These are phyloP conservation scores for Xylaria longipes DNA, from an alignment of 495 filamentous ascomycete genomes.

Conservation along the genomic window DNA sequence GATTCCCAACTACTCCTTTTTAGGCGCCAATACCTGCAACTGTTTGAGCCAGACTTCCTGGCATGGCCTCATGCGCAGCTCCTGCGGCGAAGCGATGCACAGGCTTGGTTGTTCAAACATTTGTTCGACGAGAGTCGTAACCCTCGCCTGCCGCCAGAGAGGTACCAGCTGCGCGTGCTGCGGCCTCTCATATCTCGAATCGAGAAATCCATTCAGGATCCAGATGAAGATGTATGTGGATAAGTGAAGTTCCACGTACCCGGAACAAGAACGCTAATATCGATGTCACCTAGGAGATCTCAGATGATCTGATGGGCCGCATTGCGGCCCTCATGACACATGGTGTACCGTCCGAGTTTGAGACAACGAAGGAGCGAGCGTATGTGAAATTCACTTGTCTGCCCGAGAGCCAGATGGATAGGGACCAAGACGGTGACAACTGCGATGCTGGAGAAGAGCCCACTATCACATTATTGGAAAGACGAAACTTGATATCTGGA, in stretches of 20 bases:
- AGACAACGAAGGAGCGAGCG: slow-evolving; percentile 66
- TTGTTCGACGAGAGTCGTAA: slow-evolving; percentile 63
- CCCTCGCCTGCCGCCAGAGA: slow-evolving; percentile 60
- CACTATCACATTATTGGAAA: slow-evolving; percentile 66
- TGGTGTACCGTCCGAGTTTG: slow-evolving; percentile 59
- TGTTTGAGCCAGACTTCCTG: slow-evolving; percentile 57
- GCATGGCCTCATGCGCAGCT: slow-evolving; percentile 59
- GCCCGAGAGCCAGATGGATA: background rate
- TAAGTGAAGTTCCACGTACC: background rate
- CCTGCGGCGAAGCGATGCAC: slow-evolving; percentile 61
- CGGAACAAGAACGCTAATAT: background rate
- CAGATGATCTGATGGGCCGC: slow-evolving; percentile 65
- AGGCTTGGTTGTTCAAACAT: slow-evolving; percentile 63
- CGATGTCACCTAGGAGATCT: slow-evolving; percentile 63
- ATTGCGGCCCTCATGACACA: slow-evolving; percentile 61
- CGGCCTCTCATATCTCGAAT: slow-evolving; percentile 67
- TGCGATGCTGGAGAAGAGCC: slow-evolving; percentile 12
- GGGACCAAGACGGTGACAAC: slow-evolving; percentile 20
- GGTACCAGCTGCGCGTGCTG: slow-evolving; percentile 70
- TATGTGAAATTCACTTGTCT: slow-evolving; percentile 71
- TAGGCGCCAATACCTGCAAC: slow-evolving; percentile 70
- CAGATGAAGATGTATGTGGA: slow-evolving; percentile 74
- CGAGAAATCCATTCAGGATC: slow-evolving; percentile 66
- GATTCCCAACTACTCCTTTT: slow-evolving; percentile 51
- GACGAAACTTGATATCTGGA: slow-evolving; percentile 68